These are phyloP conservation scores for Geotrichum reessii DNA, from an alignment of 1,139 yeast genomes.

Conservation along the genomic window DNA sequence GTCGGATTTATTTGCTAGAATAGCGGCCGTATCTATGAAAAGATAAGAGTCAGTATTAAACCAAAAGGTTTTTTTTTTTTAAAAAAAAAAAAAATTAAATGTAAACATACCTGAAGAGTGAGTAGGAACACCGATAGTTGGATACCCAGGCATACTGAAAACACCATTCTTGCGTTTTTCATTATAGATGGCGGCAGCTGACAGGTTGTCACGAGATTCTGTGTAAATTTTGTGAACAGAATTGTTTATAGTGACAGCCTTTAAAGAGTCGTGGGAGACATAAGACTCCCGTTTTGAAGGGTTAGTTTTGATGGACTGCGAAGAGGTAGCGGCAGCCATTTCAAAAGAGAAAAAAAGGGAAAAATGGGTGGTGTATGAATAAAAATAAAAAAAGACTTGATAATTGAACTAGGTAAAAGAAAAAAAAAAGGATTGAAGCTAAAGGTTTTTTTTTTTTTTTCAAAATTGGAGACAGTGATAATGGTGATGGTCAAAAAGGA, in stretches of 20 bases:
- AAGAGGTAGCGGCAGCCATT: conserved; percentile 12
- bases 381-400: too few relatives aligned
- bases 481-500: not conserved
- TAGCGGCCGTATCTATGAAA: conserved; percentile 34
- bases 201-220: conserved; percentile 17
- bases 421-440: not conserved
- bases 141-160: conserved; percentile 62
- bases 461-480: not conserved
- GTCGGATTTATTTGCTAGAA: conserved; percentile 34
- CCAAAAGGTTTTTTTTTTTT: not conserved
- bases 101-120: conserved; percentile 26
- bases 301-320: conserved; percentile 12
- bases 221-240: conserved; percentile 16
- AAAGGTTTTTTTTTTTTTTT: not conserved
- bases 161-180: conserved; percentile 74
- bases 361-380: too few relatives aligned
- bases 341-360: not conserved
- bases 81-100: not conserved
- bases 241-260: conserved; percentile 17
- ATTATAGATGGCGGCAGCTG: conserved; percentile 53
- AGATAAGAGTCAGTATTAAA: not conserved
- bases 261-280: conserved; percentile 1
- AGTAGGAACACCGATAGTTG: conserved; percentile 59
- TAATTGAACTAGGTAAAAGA: too few relatives aligned
- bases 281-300: conserved; percentile 8